Evolutionary conservation across 306 rosid genomes (phyloP).

Genomic region (Fragaria nilgerrensis): DNA sequence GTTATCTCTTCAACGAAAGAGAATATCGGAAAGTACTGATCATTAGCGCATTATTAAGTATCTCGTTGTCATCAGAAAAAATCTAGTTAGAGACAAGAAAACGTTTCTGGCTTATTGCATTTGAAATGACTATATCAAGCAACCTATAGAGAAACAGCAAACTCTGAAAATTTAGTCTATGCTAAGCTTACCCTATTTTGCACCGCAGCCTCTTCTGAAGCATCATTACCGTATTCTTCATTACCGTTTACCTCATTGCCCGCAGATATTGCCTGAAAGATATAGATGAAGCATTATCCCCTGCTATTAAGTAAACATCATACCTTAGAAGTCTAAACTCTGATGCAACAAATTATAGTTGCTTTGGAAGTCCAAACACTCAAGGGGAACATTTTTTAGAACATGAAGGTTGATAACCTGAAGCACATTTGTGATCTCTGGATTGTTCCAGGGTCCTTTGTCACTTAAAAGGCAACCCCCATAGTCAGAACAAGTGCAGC

Average conservation of each 20-base stretch:
- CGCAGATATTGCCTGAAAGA: constrained; percentile 47
- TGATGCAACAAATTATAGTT: background rate
- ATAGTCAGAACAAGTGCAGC: constrained; percentile 67
- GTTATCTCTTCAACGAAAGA: background rate
- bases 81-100: background rate
- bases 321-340: background rate
- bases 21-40: background rate
- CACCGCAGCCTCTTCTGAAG: constrained; percentile 21
- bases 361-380: background rate
- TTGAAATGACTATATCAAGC: background rate
- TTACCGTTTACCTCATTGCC: constrained; percentile 28
- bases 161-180: background rate
- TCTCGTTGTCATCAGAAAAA: background rate
- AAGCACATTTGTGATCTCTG: constrained; percentile 53
- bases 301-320: background rate
- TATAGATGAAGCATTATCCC: constrained; percentile 12
- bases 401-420: constrained; percentile 45
- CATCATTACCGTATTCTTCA: constrained; percentile 18
- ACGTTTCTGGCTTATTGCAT: background rate
- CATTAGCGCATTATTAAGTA: background rate
- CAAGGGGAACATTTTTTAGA: background rate
- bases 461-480: constrained; percentile 86
- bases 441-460: constrained; percentile 83
- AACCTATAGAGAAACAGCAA: background rate
- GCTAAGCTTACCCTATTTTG: constrained; percentile 34